Evolutionary conservation across 306 rosid genomes (phyloP), one percentile per base, ranked within the genome.

Genomic region (Prunus kanzakura): DNA sequence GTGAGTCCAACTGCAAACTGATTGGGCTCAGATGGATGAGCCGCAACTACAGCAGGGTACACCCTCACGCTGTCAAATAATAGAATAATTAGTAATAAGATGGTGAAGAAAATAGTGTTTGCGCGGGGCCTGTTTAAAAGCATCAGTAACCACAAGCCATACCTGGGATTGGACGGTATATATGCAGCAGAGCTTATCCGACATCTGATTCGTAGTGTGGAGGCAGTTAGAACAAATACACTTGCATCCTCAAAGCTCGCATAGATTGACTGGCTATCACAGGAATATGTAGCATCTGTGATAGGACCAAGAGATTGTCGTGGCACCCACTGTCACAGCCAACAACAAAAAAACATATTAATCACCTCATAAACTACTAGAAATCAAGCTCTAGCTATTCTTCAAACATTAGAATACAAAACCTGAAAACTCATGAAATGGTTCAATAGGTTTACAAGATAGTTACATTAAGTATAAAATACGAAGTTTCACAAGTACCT

Each of bases 241-340:
- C n/a, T 66, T 74, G 81, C 85, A 67, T 84, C 82, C 18, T 32
- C 73, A 68, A 77, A 80, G 77, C 79, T 67, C 11, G 81, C 85
- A 80, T 69, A 84, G 47, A 87, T 72, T 9, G 51, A 60, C 46
- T 35, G 25, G 65, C 85, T 72, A 78, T 84, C 87, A 11, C 80
- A 82, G 52, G 88, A 84, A 76, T 64, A 82, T 19, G 80, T 64
- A 49, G 85, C 91, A 47, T 80, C 80, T 38, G 76, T 38, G 72
- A 87, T 82, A 1, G 29, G 32, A 29, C 46, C 46, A 5, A 76
- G 27, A 63, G 3, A 30, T 71, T 64, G 78, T 75, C 55, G 69
- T 1, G 84, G 71, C 63, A 63, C 45, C 87, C 86, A 88, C 88
- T 88, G 76, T 54, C 43, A 19, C 46, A 35, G 3, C 23, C 25